Percentiles rank a stretch among this genome's conserved stretches.
Conservation (phyloP, 2,329 filamentous ascomycete species). For the Hyphodiscus sp. region DNA sequence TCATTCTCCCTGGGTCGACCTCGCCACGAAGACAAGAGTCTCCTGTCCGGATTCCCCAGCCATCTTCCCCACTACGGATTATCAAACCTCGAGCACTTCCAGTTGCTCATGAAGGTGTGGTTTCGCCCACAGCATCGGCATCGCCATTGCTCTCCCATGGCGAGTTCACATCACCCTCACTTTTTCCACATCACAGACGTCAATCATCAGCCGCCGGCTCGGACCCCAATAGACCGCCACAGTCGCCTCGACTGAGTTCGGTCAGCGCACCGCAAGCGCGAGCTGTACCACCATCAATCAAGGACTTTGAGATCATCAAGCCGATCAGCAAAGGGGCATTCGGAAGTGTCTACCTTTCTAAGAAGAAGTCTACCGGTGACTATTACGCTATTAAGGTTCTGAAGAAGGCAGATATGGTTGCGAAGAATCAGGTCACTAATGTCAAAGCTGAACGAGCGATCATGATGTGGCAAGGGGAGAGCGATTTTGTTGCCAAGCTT, state of each 20-base stretch:
- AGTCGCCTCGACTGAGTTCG: conserved; percentile 75
- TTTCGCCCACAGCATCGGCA: conserved; percentile 82
- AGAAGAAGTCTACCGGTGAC: conserved; percentile 97
- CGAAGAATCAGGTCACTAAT: conserved; percentile 98
- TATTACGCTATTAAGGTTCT: conserved; percentile 98
- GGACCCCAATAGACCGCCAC: conserved; percentile 55
- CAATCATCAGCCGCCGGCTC: conserved; percentile 89
- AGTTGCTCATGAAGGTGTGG: conserved; percentile 56
- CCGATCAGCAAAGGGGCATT: conserved; percentile 99
- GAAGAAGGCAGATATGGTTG: conserved; percentile 99
- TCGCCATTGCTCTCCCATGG: conserved; percentile 81
- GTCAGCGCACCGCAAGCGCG: conserved; percentile 75
- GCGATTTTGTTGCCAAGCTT: conserved; percentile 96
- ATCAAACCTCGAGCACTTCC: conserved; percentile 66
- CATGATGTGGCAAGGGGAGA: conserved; percentile 99
- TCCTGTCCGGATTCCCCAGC: conserved; percentile 66
- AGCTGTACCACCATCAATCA: conserved; percentile 90
- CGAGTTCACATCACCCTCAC: conserved; percentile 71
- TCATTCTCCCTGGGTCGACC: conserved; percentile 72
- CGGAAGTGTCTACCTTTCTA: conserved; percentile 93
- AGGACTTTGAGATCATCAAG: conserved; percentile 99
- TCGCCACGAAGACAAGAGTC: conserved; percentile 85
- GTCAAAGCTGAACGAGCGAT: conserved; percentile 98
- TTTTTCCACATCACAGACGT: conserved; percentile 62
- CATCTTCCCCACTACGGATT: conserved; percentile 81